Conservation (phyloP, 257 asterid genomes). For the Verbena officinalis region DNA sequence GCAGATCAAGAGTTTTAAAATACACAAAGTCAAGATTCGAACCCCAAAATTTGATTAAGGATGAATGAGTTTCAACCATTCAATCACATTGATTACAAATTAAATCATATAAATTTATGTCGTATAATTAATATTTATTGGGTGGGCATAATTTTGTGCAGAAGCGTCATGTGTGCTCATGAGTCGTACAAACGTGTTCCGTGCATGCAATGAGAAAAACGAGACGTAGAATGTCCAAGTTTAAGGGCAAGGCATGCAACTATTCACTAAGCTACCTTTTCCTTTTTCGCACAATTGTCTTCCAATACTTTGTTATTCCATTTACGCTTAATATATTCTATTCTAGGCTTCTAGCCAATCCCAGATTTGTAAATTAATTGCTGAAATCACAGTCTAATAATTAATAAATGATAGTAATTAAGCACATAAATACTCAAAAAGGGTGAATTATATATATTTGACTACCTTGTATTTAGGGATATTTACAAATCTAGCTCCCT, state of each 20-base stretch:
- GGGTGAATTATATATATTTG: no score
- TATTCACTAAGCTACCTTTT: conserved; percentile 8
- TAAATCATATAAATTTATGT: no score
- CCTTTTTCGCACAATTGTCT: not conserved
- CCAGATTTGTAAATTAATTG: not conserved
- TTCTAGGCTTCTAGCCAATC: not conserved
- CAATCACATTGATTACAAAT: no score
- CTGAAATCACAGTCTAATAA: not conserved
- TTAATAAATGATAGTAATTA: not conserved
- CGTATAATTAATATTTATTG: no score
- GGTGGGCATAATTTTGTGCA: not conserved
- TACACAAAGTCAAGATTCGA: no score
- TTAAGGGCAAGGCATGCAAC: conserved; percentile 29
- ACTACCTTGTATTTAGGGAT: no score
- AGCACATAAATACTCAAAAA: not conserved
- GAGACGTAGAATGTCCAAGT: conserved; percentile 25
- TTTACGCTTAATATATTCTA: conserved; percentile 26
- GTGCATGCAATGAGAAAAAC: conserved; percentile 1
- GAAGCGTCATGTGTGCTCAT: not conserved
- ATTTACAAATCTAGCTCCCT: no score
- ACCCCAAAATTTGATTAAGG: no score
- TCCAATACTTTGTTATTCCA: conserved; percentile 12
- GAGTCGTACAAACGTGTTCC: conserved; percentile 13
- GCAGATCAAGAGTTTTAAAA: no score
- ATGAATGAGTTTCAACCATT: no score